These are phyloP conservation scores for Penicillium sp. DNA, from an alignment of 2,329 filamentous ascomycete genomes.

Conservation along the genomic window DNA sequence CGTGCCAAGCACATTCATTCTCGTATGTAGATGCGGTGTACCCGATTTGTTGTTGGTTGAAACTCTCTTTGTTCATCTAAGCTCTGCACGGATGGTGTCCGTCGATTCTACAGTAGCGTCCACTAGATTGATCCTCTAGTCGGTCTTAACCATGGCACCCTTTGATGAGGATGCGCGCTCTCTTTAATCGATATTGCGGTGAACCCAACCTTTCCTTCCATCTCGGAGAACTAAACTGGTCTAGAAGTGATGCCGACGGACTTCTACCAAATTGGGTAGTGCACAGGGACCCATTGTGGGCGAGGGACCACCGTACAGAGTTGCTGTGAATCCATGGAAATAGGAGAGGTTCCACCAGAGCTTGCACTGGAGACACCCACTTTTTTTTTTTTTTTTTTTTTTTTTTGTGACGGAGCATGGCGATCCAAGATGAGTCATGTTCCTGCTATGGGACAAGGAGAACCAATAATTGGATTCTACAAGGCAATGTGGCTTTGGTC, in stretches of 20 bases:
- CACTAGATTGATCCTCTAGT: slow-evolving; percentile 15
- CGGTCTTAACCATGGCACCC: slow-evolving; percentile 23
- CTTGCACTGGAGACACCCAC: slow-evolving; percentile 14
- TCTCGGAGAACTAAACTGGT: neutral
- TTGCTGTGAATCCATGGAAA: slow-evolving; percentile 13
- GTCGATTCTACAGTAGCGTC: slow-evolving; percentile 23
- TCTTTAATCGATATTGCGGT: slow-evolving; percentile 6
- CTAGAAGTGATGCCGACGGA: neutral
- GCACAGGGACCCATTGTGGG: neutral
- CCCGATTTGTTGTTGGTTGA: slow-evolving; percentile 3
- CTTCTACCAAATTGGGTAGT: neutral
- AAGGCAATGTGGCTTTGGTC: slow-evolving; percentile 1
- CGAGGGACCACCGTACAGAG: slow-evolving; percentile 8
- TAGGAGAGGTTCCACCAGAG: slow-evolving; percentile 25
- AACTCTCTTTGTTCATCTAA: slow-evolving; percentile 18
- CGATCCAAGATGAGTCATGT: neutral
- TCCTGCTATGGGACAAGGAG: slow-evolving; percentile 7
- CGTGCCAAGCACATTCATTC: slow-evolving; percentile 3
- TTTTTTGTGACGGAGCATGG: neutral
- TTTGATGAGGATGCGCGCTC: slow-evolving; percentile 26
- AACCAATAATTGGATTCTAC: slow-evolving; percentile 19
- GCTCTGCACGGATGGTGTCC: slow-evolving; percentile 13
- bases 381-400: neutral
- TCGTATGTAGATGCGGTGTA: slow-evolving; percentile 20
- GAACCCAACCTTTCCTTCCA: slow-evolving; percentile 1